Base-by-base conservation (phyloP, 306 rosid genomes). In the Pueraria montana region DNA sequence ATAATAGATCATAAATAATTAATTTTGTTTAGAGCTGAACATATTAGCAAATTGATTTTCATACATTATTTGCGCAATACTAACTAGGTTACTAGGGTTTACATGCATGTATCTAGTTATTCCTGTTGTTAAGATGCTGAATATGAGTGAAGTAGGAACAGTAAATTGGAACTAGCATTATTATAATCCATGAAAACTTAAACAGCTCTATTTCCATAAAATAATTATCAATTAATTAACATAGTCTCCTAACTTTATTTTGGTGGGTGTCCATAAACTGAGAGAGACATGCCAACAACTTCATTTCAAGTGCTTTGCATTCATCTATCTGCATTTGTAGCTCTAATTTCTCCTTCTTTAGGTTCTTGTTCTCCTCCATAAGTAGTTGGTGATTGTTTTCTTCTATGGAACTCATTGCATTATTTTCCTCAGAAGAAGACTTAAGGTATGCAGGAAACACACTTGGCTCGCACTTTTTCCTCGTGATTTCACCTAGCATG, bases 391-490 rank as follows among this genome's bases (percentile, higher is more conserved):
- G 77, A 52, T 79, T 82, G 36, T 40, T 74, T 30, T 86, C 89
- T 65, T 85, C 91, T 14, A 77, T 62, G 1, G 76, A 78, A 27
- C 49, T 64, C 43, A 32, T 59, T 45, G 77, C 84, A 72, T 71
- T 82, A 72, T 71, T 82, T 75, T 76, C 90, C 69, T 94, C 93
- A 1, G 87, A 85, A 63, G 83, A 85, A 62, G 98, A 91, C 82
- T 89, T 94, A 12, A 92, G 89, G 50, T 84, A 92, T 26, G 90
- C 84, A 66, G 98, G 98, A 76, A 94, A 94, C 6, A 91, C 87
- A 20, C 98, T 92, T 8, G 98, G 91, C 81, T 90, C 98, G 18
- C 98, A 88, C 84, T 88, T 94, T 84, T 94, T 94, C 55, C 98
- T 81, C 0, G 83, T 88, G 79, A 94, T 94, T 86, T 89, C 93